Percentiles rank a stretch among this genome's conserved stretches.
Evolutionary conservation across 352 stramenopile genomes (phyloP).

Genomic region (Pythium grandisporangium): DNA sequence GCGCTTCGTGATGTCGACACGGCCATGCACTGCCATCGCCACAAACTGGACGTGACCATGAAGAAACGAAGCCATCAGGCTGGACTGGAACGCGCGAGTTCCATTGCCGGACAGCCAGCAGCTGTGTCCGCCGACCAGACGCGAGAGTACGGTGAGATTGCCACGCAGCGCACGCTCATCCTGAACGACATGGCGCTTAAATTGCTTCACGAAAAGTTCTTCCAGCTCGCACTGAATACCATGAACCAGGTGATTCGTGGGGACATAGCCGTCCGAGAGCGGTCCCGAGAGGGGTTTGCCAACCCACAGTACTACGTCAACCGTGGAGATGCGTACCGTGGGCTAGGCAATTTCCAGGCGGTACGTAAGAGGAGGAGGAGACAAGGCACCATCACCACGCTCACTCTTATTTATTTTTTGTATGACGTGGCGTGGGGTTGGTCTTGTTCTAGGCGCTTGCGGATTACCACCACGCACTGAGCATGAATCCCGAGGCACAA

Average conservation of each 20-base stretch:
- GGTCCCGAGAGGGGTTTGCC: constrained; percentile 29
- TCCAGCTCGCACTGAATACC: constrained; percentile 62
- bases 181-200: constrained; percentile 60
- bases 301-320: constrained; percentile 57
- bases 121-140: constrained; percentile 20
- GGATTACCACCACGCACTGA: constrained; percentile 67
- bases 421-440: not conserved
- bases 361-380: too few relatives aligned
- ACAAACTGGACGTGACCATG: constrained; percentile 9
- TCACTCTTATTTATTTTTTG: not conserved
- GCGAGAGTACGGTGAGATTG: constrained; percentile 49
- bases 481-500: constrained; percentile 38
- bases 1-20: constrained; percentile 55
- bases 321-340: constrained; percentile 65
- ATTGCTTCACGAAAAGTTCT: constrained; percentile 45
- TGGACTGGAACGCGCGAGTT: not conserved
- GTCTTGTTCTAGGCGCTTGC: constrained; percentile 35
- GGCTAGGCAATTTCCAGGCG: constrained; percentile 61
- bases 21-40: constrained; percentile 36
- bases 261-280: constrained; percentile 32
- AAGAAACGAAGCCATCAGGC: constrained; percentile 1
- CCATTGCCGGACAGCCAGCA: not conserved
- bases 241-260: constrained; percentile 73
- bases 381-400: too few relatives aligned
- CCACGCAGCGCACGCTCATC: constrained; percentile 62